Evolutionary conservation across 768 basidiomycete species (phyloP).

Genomic region (Pseudohyphozyma bogoriensis): DNA sequence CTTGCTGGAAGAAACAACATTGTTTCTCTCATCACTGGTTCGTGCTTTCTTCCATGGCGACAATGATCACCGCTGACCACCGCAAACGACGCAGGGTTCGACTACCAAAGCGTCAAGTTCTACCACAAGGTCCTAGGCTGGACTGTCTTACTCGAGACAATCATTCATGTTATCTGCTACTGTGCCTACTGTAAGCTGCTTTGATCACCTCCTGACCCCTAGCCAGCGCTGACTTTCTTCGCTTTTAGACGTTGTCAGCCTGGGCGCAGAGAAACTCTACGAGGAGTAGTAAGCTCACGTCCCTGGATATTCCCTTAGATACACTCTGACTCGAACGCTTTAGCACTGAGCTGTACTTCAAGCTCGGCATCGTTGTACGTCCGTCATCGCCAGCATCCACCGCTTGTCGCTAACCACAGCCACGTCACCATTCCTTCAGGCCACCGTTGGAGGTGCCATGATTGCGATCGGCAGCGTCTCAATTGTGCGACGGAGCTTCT

Average conservation of each 20-base stretch:
- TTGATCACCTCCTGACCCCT: not conserved
- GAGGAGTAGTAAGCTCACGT: not conserved
- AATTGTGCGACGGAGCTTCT: not conserved
- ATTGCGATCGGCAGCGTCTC: slow-evolving; percentile 1
- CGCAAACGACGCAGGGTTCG: slow-evolving; percentile 1
- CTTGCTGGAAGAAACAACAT: slow-evolving; percentile 20
- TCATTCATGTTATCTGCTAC: slow-evolving; percentile 20
- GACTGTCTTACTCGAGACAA: slow-evolving; percentile 8
- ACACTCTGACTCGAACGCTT: no score
- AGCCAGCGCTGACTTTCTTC: not conserved
- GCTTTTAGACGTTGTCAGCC: not conserved
- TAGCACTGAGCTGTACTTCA: slow-evolving; percentile 9
- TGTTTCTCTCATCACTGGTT: slow-evolving; percentile 11
- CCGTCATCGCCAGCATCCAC: no score
- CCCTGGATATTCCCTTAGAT: no score
- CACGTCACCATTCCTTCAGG: no score
- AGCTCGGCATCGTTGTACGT: slow-evolving; percentile 15
- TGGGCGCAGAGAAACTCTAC: not conserved
- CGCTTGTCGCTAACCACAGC: no score
- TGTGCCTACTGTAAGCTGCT: slow-evolving; percentile 1
- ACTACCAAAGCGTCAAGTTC: slow-evolving; percentile 18
- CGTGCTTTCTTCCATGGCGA: not conserved
- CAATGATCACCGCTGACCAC: not conserved
- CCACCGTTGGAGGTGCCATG: not conserved
- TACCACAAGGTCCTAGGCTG: slow-evolving; percentile 18